A percentile compares a stretch with the other conserved stretches of the same genome.
Conservation (phyloP, 768 basidiomycete genomes). For the Trametes cingulata region DNA sequence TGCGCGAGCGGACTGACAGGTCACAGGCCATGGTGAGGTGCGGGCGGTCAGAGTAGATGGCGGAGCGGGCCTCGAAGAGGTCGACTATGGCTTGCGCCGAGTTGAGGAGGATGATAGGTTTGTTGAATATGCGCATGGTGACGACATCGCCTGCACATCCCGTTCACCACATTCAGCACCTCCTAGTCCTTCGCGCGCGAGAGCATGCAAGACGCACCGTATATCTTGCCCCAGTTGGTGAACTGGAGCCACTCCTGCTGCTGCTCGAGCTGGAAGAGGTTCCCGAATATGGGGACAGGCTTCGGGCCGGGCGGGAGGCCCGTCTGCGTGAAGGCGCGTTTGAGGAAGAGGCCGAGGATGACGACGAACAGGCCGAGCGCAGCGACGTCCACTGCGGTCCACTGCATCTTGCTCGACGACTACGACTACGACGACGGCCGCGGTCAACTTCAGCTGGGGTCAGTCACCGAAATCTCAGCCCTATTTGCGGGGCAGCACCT, state of each 20-base stretch:
- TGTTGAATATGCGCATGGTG: background rate
- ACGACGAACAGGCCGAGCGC: background rate
- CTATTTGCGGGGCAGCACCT: too few relatives aligned
- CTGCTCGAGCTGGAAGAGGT: slow-evolving; percentile 13
- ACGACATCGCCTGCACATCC: slow-evolving; percentile 5
- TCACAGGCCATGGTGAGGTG: background rate
- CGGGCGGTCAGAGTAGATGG: slow-evolving; percentile 31
- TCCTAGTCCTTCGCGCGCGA: too few relatives aligned
- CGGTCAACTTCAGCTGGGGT: too few relatives aligned
- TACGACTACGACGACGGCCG: too few relatives aligned
- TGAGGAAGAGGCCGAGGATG: background rate
- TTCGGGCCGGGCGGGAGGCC: background rate
- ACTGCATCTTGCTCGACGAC: background rate
- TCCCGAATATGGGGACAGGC: slow-evolving; percentile 6
- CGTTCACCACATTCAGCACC: background rate
- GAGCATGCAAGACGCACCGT: background rate
- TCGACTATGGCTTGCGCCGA: slow-evolving; percentile 27
- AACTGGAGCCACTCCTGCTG: background rate
- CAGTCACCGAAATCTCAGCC: too few relatives aligned
- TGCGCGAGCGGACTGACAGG: background rate
- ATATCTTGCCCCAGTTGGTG: background rate
- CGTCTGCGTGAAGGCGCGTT: background rate
- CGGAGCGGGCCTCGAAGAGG: slow-evolving; percentile 29
- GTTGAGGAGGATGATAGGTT: slow-evolving; percentile 26
- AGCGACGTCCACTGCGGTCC: background rate